Base-by-base conservation (phyloP, 73 alveolate species). In the Paramecium octaurelia region DNA sequence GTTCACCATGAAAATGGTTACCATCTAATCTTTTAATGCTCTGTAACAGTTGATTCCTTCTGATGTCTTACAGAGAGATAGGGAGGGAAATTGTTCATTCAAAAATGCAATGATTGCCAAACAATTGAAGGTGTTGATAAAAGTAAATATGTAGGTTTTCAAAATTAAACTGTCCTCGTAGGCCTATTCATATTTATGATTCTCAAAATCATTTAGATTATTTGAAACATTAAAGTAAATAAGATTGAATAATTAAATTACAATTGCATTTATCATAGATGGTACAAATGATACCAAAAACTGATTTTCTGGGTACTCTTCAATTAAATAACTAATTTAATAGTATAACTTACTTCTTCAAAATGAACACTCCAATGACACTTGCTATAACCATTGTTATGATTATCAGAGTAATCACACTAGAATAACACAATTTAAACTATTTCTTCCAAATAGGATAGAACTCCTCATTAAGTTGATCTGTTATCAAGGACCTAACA, bases 91-190 rank as follows among this genome's bases (percentile, higher is more conserved):
- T 80, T 16, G 21, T 43, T 20, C 73, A 80, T 80, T 46, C 21
- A 95, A 85, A 80, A 95, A 95, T 9, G 98, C 98, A 0, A 95
- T 95, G 44, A 94, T 94, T 77, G 92, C 95, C 20, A 94, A 86
- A 50, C 97, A 95, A 71, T 93, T 95, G 92, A 93, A 95, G 14
- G 94, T 89, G 48, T 89, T 89, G 9, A 89, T 70, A 40, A 89
- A 89, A 6, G 48, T 35, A 73, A 89, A 89, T 18, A 43, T 34
- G 58, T 58, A 89, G 2, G 88, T 77, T 48, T 89, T 89, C 7
- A 64, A 58, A 29, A 89, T 89, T 29, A 70, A 73, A 43, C 88
- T 58, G 35, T 89, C 76, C 48, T 89, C 94, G 34, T 89, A 89
- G 1, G 75, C 7, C 14, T 84, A 70, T 43, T 70, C 84, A 71